These are phyloP conservation scores for Tricholoma saponaceum DNA, from an alignment of 768 basidiomycete genomes.

Conservation along the genomic window DNA sequence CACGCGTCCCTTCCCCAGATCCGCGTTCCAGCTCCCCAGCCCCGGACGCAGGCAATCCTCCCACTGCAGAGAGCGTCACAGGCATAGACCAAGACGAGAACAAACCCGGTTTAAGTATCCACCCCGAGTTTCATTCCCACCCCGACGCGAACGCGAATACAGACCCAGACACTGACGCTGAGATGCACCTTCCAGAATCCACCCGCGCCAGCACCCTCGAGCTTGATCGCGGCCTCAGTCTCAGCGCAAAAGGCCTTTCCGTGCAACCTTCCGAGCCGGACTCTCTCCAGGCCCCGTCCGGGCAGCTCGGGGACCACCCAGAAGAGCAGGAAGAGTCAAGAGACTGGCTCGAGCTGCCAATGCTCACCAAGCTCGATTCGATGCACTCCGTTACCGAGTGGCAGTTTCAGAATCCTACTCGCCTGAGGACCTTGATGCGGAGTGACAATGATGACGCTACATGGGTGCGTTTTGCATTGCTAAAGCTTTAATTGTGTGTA, in stretches of 20 bases:
- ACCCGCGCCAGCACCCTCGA: conserved; percentile 18
- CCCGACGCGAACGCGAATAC: background rate
- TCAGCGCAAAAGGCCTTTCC: conserved; percentile 12
- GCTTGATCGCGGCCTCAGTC: conserved; percentile 12
- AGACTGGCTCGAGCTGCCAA: conserved; percentile 70
- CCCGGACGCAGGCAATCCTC: conserved; percentile 18
- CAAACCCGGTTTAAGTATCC: background rate
- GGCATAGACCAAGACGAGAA: background rate
- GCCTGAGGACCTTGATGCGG: conserved; percentile 70
- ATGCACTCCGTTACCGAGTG: conserved; percentile 75
- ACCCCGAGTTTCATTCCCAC: background rate
- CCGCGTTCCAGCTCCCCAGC: conserved; percentile 17
- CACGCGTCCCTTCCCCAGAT: conserved; percentile 25
- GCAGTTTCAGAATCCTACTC: conserved; percentile 79
- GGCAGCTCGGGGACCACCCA: conserved; percentile 10
- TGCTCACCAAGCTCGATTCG: conserved; percentile 71
- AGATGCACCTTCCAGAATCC: conserved; percentile 8
- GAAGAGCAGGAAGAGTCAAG: conserved; percentile 38
- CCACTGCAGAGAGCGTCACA: conserved; percentile 3
- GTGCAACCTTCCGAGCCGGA: conserved; percentile 15
- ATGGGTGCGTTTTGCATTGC: conserved; percentile 54
- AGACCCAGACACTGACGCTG: conserved; percentile 8
- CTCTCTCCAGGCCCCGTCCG: conserved; percentile 5
- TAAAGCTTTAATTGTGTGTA: conserved; percentile 4
- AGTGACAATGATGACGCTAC: conserved; percentile 71